Conservation (phyloP, 768 basidiomycete species). For the Hortiboletus flavorubellus region DNA sequence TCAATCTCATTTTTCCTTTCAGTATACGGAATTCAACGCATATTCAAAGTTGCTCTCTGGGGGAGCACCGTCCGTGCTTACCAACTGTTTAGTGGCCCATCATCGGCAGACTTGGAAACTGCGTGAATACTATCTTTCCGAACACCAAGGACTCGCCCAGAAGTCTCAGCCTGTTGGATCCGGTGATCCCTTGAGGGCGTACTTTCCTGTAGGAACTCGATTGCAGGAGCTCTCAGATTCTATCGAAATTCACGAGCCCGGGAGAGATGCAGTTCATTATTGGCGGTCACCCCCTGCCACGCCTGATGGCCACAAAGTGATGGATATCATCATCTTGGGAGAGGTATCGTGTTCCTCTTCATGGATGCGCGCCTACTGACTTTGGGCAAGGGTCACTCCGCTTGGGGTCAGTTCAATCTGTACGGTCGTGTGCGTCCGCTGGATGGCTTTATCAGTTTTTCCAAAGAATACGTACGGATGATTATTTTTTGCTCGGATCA, state of each 20-base stretch:
- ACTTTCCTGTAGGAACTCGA: slow-evolving; percentile 53
- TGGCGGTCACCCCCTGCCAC: slow-evolving; percentile 21
- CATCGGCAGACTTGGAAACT: slow-evolving; percentile 92
- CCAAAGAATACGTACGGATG: slow-evolving; percentile 76
- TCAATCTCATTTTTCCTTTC: slow-evolving; percentile 1
- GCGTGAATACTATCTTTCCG: slow-evolving; percentile 64
- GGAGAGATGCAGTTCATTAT: slow-evolving; percentile 31
- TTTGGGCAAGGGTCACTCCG: slow-evolving; percentile 72
- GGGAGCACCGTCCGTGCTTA: slow-evolving; percentile 59
- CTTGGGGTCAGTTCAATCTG: slow-evolving; percentile 85
- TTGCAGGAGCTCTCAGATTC: slow-evolving; percentile 48
- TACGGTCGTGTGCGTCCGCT: slow-evolving; percentile 75
- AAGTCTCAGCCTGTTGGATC: slow-evolving; percentile 39
- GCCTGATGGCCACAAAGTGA: slow-evolving; percentile 30
- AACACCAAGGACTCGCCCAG: slow-evolving; percentile 21
- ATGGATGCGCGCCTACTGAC: slow-evolving; percentile 3
- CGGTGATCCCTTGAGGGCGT: slow-evolving; percentile 62
- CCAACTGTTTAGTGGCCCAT: slow-evolving; percentile 71
- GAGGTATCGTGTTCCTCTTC: slow-evolving; percentile 45
- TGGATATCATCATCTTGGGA: slow-evolving; percentile 69
- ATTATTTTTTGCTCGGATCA: background rate
- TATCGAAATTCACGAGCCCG: slow-evolving; percentile 46
- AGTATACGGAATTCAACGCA: slow-evolving; percentile 84
- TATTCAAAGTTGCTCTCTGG: slow-evolving; percentile 78
- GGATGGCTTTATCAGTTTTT: slow-evolving; percentile 77